These are phyloP conservation scores for Pseudocercospora ulei DNA, from an alignment of 2,329 filamentous ascomycete genomes.

Conservation along the genomic window DNA sequence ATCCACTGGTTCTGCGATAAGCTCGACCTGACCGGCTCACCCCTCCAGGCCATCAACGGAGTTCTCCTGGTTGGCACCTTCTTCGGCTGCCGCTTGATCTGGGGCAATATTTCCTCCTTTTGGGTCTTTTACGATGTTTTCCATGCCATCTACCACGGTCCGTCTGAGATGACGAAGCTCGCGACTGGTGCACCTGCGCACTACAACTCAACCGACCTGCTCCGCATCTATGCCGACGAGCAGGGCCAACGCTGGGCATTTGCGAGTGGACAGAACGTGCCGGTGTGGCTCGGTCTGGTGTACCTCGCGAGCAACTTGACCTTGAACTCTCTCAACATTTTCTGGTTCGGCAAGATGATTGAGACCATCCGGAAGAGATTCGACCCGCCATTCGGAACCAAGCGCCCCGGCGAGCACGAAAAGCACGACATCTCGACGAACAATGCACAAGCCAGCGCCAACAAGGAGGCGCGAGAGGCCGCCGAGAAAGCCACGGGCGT, in stretches of 20 bases:
- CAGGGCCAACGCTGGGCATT: slow-evolving; percentile 27
- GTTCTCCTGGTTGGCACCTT: slow-evolving; percentile 62
- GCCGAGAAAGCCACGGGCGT: slow-evolving; percentile 22
- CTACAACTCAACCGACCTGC: slow-evolving; percentile 18
- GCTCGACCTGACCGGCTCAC: slow-evolving; percentile 65
- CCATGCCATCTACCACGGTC: slow-evolving; percentile 35
- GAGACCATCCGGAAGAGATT: slow-evolving; percentile 68
- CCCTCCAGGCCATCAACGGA: slow-evolving; percentile 67
- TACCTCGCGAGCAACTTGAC: slow-evolving; percentile 63
- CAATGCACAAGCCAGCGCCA: slow-evolving; percentile 22
- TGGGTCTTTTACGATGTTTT: slow-evolving; percentile 62
- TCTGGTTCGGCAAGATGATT: slow-evolving; percentile 85
- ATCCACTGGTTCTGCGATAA: slow-evolving; percentile 92
- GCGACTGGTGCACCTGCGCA: slow-evolving; percentile 16
- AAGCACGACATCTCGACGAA: slow-evolving; percentile 14
- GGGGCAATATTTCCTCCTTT: slow-evolving; percentile 59
- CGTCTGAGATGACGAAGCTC: slow-evolving; percentile 19
- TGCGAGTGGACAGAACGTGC: slow-evolving; percentile 40
- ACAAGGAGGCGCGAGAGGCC: slow-evolving; percentile 23
- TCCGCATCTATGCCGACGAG: slow-evolving; percentile 24
- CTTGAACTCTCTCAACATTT: slow-evolving; percentile 68
- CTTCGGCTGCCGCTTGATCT: slow-evolving; percentile 66
- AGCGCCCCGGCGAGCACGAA: slow-evolving; percentile 27
- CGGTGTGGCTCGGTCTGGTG: slow-evolving; percentile 57
- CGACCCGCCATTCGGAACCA: slow-evolving; percentile 45